These are phyloP conservation scores for Plasmodium fragile DNA, from an alignment of 169 alveolate species.

Conservation along the genomic window DNA sequence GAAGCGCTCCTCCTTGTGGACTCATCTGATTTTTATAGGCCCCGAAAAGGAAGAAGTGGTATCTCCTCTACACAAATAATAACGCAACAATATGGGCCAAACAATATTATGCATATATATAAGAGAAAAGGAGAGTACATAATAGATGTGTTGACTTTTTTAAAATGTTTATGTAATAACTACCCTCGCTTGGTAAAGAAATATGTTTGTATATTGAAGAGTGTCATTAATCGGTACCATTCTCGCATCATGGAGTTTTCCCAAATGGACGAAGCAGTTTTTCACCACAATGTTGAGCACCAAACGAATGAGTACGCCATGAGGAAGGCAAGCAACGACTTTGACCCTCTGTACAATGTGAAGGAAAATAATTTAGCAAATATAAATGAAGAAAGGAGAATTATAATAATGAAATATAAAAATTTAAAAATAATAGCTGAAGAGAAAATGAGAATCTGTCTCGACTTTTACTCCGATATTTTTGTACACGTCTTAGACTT, in stretches of 20 bases:
- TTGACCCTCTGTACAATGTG: neutral
- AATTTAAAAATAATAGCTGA: slow-evolving; percentile 65
- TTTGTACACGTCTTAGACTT: slow-evolving; percentile 71
- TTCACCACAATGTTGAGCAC: slow-evolving; percentile 32
- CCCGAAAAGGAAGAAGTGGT: neutral
- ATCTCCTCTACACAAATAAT: neutral
- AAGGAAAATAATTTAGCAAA: slow-evolving; percentile 28
- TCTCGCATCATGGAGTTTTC: slow-evolving; percentile 76
- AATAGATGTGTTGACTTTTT: slow-evolving; percentile 30
- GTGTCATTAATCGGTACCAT: slow-evolving; percentile 59
- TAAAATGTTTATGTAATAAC: slow-evolving; percentile 32
- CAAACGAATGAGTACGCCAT: slow-evolving; percentile 14
- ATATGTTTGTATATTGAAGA: slow-evolving; percentile 67
- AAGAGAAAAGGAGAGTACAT: slow-evolving; percentile 62
- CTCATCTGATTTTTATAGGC: neutral
- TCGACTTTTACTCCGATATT: slow-evolving; percentile 71
- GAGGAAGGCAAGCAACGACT: neutral
- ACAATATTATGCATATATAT: slow-evolving; percentile 48
- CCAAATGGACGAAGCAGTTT: slow-evolving; percentile 60
- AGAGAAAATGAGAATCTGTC: slow-evolving; percentile 67
- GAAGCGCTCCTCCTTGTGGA: neutral
- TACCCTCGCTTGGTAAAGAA: slow-evolving; percentile 44
- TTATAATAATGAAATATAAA: slow-evolving; percentile 35
- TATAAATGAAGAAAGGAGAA: slow-evolving; percentile 70
- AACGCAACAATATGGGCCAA: neutral